Percentiles rank a stretch among this genome's conserved stretches.
phyloP scores from a whole-genome alignment of 2,329 filamentous ascomycete genomes.

The Zalaria obscura region DNA sequence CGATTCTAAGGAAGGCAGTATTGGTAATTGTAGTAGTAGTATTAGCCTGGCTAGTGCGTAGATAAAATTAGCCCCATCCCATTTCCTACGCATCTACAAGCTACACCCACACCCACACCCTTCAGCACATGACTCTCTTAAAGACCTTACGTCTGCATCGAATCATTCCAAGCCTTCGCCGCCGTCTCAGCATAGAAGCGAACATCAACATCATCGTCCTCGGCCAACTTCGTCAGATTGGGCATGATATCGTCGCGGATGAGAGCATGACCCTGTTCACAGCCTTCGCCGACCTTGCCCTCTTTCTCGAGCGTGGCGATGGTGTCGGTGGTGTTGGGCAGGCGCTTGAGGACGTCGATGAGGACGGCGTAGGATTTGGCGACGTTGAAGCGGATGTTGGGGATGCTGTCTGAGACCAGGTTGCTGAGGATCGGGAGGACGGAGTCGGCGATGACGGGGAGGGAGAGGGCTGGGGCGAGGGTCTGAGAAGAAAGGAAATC shows the following conservation, averaged over 20 bases:
- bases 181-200: conserved; percentile 94
- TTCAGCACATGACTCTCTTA: background rate
- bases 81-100: background rate
- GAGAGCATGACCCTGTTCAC: conserved; percentile 16
- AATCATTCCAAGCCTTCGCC: conserved; percentile 36
- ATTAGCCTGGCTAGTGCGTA: background rate
- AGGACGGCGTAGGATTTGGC: conserved; percentile 91
- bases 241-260: conserved; percentile 55
- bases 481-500: conserved; percentile 45
- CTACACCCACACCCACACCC: too few species aligned
- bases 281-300: conserved; percentile 36
- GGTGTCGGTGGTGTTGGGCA: conserved; percentile 71
- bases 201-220: conserved; percentile 95
- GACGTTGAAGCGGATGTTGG: conserved; percentile 98
- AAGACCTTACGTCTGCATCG: conserved; percentile 18
- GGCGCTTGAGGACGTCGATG: conserved; percentile 78
- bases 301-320: conserved; percentile 75
- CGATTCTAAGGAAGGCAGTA: too few species aligned
- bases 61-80: background rate
- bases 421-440: conserved; percentile 94
- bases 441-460: conserved; percentile 83
- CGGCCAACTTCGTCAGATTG: conserved; percentile 86
- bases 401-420: conserved; percentile 85
- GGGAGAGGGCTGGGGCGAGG: conserved; percentile 78
- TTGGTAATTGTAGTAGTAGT: too few species aligned